Percentiles rank a stretch among this genome's conserved stretches.
phyloP scores from a whole-genome alignment of 1,284 basidiomycete species.

The Athelia psychrophila region DNA sequence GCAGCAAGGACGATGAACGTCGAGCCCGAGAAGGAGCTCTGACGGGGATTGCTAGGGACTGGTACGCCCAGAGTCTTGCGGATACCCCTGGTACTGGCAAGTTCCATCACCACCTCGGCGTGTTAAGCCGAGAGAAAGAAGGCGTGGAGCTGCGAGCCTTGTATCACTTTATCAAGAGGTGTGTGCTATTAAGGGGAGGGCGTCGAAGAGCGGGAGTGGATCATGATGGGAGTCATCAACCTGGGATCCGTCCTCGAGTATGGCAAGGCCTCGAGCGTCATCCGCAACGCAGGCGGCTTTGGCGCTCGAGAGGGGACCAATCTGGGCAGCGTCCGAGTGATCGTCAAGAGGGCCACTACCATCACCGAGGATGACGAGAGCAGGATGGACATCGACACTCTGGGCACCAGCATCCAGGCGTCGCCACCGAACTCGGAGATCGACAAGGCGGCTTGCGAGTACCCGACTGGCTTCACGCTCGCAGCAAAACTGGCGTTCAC shows the following conservation, averaged over 20 bases:
- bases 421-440: constrained; percentile 40
- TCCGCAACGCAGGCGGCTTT: constrained; percentile 56
- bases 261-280: constrained; percentile 58
- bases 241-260: no score
- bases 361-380: constrained; percentile 43
- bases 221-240: no score
- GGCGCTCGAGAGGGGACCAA: constrained; percentile 31
- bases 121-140: constrained; percentile 75
- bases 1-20: no score
- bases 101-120: no score
- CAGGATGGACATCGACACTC: constrained; percentile 69
- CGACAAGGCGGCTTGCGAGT: constrained; percentile 32
- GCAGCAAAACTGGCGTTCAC: constrained; percentile 80
- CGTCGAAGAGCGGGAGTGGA: no score
- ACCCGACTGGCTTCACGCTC: constrained; percentile 64
- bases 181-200: no score
- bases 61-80: no score
- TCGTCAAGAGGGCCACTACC: constrained; percentile 36
- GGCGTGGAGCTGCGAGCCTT: constrained; percentile 81
- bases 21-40: constrained; percentile 89
- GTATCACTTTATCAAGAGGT: constrained; percentile 97
- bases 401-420: constrained; percentile 18
- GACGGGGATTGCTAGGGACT: no score
- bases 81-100: no score
- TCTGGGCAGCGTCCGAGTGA: constrained; percentile 37